Percentiles rank a stretch among this genome's conserved stretches.
Conservation (phyloP, 495 filamentous ascomycete genomes). For the Parathielavia appendiculata region DNA sequence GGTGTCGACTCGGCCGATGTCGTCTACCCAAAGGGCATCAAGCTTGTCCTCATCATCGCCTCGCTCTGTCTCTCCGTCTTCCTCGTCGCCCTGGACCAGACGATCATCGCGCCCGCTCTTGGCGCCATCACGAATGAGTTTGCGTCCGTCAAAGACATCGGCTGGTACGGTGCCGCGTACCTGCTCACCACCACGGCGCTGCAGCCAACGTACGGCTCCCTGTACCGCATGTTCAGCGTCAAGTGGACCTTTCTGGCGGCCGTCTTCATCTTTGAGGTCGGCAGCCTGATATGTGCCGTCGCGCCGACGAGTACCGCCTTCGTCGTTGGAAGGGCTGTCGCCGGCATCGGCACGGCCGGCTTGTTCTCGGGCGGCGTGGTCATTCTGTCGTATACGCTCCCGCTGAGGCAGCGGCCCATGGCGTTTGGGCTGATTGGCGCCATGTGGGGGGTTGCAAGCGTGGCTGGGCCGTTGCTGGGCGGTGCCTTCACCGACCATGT, state of each 20-base stretch:
- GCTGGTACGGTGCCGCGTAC: slow-evolving; percentile 54
- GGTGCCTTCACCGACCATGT: slow-evolving; percentile 46
- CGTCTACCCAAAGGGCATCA: slow-evolving; percentile 44
- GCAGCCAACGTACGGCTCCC: slow-evolving; percentile 49
- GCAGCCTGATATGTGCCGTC: slow-evolving; percentile 48
- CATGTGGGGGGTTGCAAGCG: slow-evolving; percentile 73
- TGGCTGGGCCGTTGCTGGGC: slow-evolving; percentile 41
- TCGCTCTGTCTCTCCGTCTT: slow-evolving; percentile 52
- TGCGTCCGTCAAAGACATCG: slow-evolving; percentile 42
- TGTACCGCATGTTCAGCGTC: slow-evolving; percentile 50
- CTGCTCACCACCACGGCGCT: slow-evolving; percentile 51
- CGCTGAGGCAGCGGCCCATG: slow-evolving; percentile 61
- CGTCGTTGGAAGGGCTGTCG: slow-evolving; percentile 51
- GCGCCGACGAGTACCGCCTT: slow-evolving; percentile 47
- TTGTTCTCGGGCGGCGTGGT: slow-evolving; percentile 53
- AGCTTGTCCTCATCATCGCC: slow-evolving; percentile 43
- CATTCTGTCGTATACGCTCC: slow-evolving; percentile 64
- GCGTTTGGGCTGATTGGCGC: slow-evolving; percentile 74
- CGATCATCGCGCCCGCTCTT: slow-evolving; percentile 57
- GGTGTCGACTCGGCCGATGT: slow-evolving; percentile 23
- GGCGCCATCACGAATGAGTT: slow-evolving; percentile 45
- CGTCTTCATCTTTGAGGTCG: slow-evolving; percentile 46
- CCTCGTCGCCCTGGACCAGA: slow-evolving; percentile 60
- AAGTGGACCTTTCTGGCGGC: slow-evolving; percentile 48
- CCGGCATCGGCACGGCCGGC: slow-evolving; percentile 49